Conservation (phyloP, 306 rosid genomes). For the Dryas alaskensis region DNA sequence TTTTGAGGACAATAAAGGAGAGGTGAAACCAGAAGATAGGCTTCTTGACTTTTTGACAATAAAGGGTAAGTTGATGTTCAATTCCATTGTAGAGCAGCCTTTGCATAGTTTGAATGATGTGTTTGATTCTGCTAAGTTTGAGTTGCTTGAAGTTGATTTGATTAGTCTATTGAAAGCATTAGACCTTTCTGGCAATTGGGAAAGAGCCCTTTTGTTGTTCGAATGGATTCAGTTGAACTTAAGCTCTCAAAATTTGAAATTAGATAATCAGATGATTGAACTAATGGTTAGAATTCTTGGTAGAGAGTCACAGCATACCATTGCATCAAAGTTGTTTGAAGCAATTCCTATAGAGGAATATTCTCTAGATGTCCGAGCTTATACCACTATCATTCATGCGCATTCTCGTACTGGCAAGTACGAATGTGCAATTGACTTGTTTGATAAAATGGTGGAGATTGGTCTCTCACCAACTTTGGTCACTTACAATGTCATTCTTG, state of each 20-base stretch:
- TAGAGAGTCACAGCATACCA: conserved; percentile 79
- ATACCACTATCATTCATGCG: conserved; percentile 71
- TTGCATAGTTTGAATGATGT: conserved; percentile 48
- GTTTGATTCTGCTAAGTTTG: conserved; percentile 51
- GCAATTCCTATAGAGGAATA: conserved; percentile 70
- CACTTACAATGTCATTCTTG: conserved; percentile 92
- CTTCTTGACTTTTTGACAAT: conserved; percentile 58
- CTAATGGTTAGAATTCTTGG: conserved; percentile 74
- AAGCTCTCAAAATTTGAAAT: conserved; percentile 45
- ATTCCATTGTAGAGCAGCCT: conserved; percentile 58
- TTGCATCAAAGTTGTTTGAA: conserved; percentile 77
- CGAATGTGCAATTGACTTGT: conserved; percentile 59
- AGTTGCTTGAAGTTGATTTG: conserved; percentile 68
- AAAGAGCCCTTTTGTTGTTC: conserved; percentile 66
- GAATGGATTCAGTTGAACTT: conserved; percentile 64
- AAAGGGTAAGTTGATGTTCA: conserved; percentile 57
- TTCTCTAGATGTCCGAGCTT: conserved; percentile 73
- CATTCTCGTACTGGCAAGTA: conserved; percentile 77
- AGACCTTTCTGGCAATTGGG: conserved; percentile 78
- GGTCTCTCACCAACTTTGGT: conserved; percentile 85
- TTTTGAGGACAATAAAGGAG: conserved; percentile 22
- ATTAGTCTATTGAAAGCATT: conserved; percentile 68
- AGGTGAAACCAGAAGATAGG: conserved; percentile 30
- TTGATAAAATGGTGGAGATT: conserved; percentile 62
- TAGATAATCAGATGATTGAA: conserved; percentile 67